These are phyloP conservation scores for Acer negundo DNA, from an alignment of 345 rosid species.

Conservation along the genomic window DNA sequence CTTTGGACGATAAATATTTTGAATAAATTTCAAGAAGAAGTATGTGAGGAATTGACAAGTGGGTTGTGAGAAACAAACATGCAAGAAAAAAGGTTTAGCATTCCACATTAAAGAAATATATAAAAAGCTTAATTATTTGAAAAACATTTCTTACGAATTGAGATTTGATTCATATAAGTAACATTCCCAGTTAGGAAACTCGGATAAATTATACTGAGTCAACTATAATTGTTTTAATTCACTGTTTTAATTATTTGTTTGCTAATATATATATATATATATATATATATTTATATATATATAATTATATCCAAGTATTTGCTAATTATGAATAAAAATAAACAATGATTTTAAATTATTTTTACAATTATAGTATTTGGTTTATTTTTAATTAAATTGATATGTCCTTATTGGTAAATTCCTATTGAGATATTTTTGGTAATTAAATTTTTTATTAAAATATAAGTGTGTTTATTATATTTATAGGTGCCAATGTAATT, in stretches of 20 bases:
- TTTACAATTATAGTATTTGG: too few relatives aligned
- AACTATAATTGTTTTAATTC: background rate
- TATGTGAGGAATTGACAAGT: background rate
- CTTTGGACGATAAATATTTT: background rate
- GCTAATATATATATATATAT: too few relatives aligned
- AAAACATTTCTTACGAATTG: background rate
- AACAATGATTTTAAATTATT: too few relatives aligned
- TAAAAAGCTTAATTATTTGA: background rate
- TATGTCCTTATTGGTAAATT: too few relatives aligned
- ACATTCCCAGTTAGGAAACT: conserved; percentile 9
- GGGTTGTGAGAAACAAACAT: conserved; percentile 2
- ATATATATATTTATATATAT: too few relatives aligned
- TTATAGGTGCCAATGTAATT: too few relatives aligned
- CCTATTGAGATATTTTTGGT: too few relatives aligned
- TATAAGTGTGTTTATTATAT: too few relatives aligned
- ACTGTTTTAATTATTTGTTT: background rate
- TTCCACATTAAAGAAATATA: background rate
- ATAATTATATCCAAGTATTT: too few relatives aligned
- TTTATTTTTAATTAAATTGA: too few relatives aligned
- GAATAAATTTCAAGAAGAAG: background rate
- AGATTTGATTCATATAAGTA: background rate
- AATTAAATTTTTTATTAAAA: too few relatives aligned
- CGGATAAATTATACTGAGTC: background rate
- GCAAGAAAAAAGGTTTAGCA: background rate
- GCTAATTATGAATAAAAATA: too few relatives aligned